Evolutionary conservation across 345 rosid species (phyloP), one percentile per base, ranked within the genome.

Genomic region (Noccaea bulbosa): DNA sequence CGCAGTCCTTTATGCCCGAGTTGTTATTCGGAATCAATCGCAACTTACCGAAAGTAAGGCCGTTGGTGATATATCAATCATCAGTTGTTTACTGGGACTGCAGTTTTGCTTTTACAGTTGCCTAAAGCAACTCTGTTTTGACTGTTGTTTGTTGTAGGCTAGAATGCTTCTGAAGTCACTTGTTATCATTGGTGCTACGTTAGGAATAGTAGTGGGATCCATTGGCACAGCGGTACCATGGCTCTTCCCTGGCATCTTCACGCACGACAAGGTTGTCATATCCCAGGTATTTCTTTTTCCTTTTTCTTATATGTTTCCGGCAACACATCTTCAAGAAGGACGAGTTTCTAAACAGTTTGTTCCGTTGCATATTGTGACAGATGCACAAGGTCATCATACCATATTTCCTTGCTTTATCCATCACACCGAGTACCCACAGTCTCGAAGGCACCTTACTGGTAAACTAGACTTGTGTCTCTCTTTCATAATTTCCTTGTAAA

Each of bases 1-100:
- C 98, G 57, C 96, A 93, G 70, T 87, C 98, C 62, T 93, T 90
- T 66, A 86, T 90, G 96, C 98, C 96, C 5, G 97, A 84, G 86
- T 75, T 88, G 74, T 75, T 93, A 67, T 83, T 82, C 46, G 97
- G 98, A 62, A 82, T 65, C 64, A 83, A 81, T 24, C 81, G 86
- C 63, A 87, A 77, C 79, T 77, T 87, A 78, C 66, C 67, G 51
- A 93, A 90, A 86, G 97, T 87, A 54, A 44, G 77, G 62, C 8
- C 10, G 34, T 37, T 27, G 16, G 69, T 62, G 57, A 16, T 15
- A 17, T 8, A 30, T 11, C 10, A 4, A 20, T 20, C 40, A 14
- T 50, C 39, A 5, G 62, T 4, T 60, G 56, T 37, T n/a, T 34
- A 41, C 11, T 49, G 39, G 20, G 27, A 70, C 44, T 39, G 14